Percentiles rank a stretch among this genome's conserved stretches.
These are phyloP conservation scores for Candida maris DNA, from an alignment of 805 yeast species.

Conservation along the genomic window DNA sequence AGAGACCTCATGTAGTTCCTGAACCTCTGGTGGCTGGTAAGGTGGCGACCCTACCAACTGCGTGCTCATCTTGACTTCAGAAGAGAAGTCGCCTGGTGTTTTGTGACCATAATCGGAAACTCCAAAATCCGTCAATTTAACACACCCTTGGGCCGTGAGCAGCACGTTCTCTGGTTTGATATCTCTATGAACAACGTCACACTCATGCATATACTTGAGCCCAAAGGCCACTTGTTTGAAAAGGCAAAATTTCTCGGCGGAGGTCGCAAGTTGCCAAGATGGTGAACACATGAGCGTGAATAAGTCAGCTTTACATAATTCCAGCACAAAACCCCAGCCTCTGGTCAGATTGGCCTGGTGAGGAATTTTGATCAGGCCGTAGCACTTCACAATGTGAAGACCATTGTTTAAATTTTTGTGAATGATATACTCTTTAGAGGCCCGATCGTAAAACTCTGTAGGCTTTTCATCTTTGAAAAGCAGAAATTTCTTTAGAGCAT, in stretches of 20 bases:
- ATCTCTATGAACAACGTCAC: constrained; percentile 88
- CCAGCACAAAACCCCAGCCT: constrained; percentile 82
- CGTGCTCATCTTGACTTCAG: constrained; percentile 38
- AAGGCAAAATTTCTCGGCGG: constrained; percentile 59
- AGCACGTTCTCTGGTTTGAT: constrained; percentile 90
- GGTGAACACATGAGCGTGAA: constrained; percentile 56
- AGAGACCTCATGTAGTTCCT: constrained; percentile 42
- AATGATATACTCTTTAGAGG: constrained; percentile 65
- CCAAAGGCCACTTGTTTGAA: constrained; percentile 72
- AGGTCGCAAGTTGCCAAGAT: constrained; percentile 54
- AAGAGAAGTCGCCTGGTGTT: constrained; percentile 48
- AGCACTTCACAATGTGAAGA: constrained; percentile 62
- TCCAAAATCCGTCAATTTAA: constrained; percentile 92
- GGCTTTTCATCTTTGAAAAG: constrained; percentile 63
- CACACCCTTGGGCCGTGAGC: constrained; percentile 51
- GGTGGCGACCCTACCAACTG: constrained; percentile 82
- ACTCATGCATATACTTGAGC: constrained; percentile 62
- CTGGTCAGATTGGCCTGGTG: constrained; percentile 51
- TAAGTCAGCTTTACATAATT: constrained; percentile 57
- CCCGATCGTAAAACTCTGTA: constrained; percentile 68
- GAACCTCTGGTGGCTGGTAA: constrained; percentile 78
- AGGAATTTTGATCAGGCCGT: constrained; percentile 55
- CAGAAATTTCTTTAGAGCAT: constrained; percentile 67
- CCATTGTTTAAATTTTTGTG: constrained; percentile 52
- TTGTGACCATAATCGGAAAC: constrained; percentile 71